Conservation (phyloP, 371 early-diverging fungal species). For the Neoconidiobolus thromboides region DNA sequence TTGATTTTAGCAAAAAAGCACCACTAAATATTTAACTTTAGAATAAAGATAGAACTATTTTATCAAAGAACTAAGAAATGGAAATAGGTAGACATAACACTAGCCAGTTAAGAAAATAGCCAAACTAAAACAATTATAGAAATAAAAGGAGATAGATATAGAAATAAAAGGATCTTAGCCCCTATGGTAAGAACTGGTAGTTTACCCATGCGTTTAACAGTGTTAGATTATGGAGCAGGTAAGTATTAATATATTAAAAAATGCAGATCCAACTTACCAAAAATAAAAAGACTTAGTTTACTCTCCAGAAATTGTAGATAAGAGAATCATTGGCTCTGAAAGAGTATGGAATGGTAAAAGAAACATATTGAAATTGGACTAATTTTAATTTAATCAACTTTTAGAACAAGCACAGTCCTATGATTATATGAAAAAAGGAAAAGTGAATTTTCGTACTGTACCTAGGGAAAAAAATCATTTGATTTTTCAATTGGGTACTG, state of each 20-base stretch:
- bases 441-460: slow-evolving; percentile 38
- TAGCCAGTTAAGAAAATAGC: no score
- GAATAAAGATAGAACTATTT: no score
- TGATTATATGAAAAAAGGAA: slow-evolving; percentile 35
- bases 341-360: slow-evolving; percentile 47
- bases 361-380: not conserved
- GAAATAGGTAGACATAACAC: no score
- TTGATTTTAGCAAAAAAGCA: no score
- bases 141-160: not conserved
- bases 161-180: slow-evolving; percentile 12
- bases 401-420: slow-evolving; percentile 42
- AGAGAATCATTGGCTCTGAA: slow-evolving; percentile 56
- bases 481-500: slow-evolving; percentile 63
- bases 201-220: slow-evolving; percentile 66
- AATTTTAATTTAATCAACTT: not conserved
- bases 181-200: slow-evolving; percentile 50
- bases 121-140: no score
- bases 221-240: slow-evolving; percentile 79
- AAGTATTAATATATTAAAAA: slow-evolving; percentile 6
- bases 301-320: slow-evolving; percentile 80
- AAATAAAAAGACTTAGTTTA: slow-evolving; percentile 58
- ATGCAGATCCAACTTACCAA: not conserved
- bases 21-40: no score
- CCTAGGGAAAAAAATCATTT: slow-evolving; percentile 37
- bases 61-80: no score